phyloP scores from a whole-genome alignment of 2,329 filamentous ascomycete species.

The Pyricularia pennisetigena region DNA sequence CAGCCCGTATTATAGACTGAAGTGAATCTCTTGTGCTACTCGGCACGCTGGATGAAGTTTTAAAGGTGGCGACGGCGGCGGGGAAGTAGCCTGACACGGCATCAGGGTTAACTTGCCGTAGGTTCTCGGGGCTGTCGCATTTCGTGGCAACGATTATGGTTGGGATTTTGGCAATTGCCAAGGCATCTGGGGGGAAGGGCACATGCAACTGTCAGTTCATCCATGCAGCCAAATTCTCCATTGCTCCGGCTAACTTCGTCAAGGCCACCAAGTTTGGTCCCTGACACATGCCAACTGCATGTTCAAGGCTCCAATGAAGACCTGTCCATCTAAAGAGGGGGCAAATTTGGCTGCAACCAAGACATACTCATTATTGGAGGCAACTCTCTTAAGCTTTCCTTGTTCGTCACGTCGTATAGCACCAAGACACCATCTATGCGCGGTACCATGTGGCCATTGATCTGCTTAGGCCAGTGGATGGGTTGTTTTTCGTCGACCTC shows the following conservation, averaged over 20 bases:
- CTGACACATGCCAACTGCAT: neutral
- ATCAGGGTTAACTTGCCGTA: slow-evolving; percentile 61
- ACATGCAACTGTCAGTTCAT: neutral
- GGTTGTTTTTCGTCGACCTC: slow-evolving; percentile 44
- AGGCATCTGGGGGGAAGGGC: slow-evolving; percentile 47
- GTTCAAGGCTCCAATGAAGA: neutral
- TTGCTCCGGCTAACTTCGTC: neutral
- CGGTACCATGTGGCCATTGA: slow-evolving; percentile 54
- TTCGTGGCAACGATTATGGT: slow-evolving; percentile 81
- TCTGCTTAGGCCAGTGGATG: slow-evolving; percentile 58
- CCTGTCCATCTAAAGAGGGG: neutral
- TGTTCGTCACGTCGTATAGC: slow-evolving; percentile 79
- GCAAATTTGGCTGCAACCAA: neutral
- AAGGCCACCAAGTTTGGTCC: neutral
- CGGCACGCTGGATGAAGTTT: slow-evolving; percentile 59
- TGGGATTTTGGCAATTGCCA: slow-evolving; percentile 63
- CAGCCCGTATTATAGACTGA: slow-evolving; percentile 61
- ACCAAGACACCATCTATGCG: slow-evolving; percentile 65
- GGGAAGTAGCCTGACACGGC: slow-evolving; percentile 54
- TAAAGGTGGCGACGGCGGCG: slow-evolving; percentile 61
- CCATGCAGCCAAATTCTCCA: neutral
- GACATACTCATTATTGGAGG: slow-evolving; percentile 70
- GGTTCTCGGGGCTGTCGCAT: slow-evolving; percentile 66
- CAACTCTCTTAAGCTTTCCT: slow-evolving; percentile 63
- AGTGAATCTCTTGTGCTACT: slow-evolving; percentile 70